These are phyloP conservation scores for Macrolepiota dolichaula DNA, from an alignment of 768 basidiomycete species.

Conservation along the genomic window DNA sequence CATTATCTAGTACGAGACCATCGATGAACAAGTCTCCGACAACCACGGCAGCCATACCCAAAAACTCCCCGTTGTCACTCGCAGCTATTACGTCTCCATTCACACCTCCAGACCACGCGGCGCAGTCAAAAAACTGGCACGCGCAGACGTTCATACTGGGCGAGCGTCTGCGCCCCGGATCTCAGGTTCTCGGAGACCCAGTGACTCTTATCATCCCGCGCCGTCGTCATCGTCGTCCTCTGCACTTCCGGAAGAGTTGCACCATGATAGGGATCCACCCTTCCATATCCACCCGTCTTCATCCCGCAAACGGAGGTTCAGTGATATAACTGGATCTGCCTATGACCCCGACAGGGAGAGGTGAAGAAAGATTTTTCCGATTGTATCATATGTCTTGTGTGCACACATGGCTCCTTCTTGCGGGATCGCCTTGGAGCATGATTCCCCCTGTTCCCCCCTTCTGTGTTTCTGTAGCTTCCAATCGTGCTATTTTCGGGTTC, in stretches of 20 bases:
- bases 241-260: slow-evolving; percentile 21
- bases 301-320: slow-evolving; percentile 19
- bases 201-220: slow-evolving; percentile 29
- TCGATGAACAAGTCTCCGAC: slow-evolving; percentile 18
- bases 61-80: slow-evolving; percentile 33
- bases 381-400: slow-evolving; percentile 15
- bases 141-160: slow-evolving; percentile 80
- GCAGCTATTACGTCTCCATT: slow-evolving; percentile 40
- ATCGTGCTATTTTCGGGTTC: slow-evolving; percentile 4
- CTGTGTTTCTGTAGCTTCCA: slow-evolving; percentile 10
- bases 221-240: slow-evolving; percentile 3
- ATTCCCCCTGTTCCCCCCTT: slow-evolving; percentile 1
- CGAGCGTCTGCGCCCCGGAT: slow-evolving; percentile 71
- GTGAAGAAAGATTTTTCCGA: slow-evolving; percentile 13
- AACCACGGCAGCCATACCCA: slow-evolving; percentile 18
- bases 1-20: slow-evolving; percentile 21
- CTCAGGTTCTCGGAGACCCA: slow-evolving; percentile 35
- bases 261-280: slow-evolving; percentile 20
- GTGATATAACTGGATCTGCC: slow-evolving; percentile 15
- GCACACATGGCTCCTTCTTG: slow-evolving; percentile 13
- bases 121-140: slow-evolving; percentile 68
- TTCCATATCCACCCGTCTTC: slow-evolving; percentile 31
- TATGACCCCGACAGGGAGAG: slow-evolving; percentile 1
- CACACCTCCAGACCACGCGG: slow-evolving; percentile 21
- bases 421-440: not conserved